Evolutionary conservation across 805 yeast species (phyloP).

Genomic region (Komagataella pastoris): DNA sequence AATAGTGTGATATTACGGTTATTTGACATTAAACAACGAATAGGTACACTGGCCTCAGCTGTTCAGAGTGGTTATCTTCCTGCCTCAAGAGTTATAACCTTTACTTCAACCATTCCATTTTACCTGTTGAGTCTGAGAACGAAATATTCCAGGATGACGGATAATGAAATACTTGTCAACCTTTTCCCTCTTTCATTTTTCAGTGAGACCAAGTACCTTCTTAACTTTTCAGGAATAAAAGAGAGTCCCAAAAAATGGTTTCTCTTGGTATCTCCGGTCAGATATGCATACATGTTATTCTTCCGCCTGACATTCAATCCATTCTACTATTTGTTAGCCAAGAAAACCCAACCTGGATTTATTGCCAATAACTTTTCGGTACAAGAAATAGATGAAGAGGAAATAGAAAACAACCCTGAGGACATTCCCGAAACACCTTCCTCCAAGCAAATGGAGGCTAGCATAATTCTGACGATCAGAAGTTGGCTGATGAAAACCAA

Average conservation of each 20-base stretch:
- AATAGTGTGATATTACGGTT: constrained; percentile 16
- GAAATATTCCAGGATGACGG: constrained; percentile 7
- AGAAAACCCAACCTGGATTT: constrained; percentile 19
- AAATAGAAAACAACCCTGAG: constrained; percentile 16
- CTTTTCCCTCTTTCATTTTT: constrained; percentile 12
- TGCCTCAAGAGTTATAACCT: constrained; percentile 9
- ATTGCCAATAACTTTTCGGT: constrained; percentile 18
- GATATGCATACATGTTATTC: constrained; percentile 7
- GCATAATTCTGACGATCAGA: background rate
- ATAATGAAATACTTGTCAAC: constrained; percentile 8
- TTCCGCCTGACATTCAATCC: constrained; percentile 16
- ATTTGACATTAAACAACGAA: constrained; percentile 11
- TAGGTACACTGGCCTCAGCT: constrained; percentile 6
- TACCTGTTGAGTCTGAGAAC: constrained; percentile 13
- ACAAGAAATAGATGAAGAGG: constrained; percentile 18
- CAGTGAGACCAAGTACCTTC: background rate
- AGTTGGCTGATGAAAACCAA: background rate
- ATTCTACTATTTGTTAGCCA: constrained; percentile 20
- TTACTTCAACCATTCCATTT: constrained; percentile 17
- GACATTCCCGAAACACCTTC: background rate
- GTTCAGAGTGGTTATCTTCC: constrained; percentile 9
- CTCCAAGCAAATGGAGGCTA: background rate
- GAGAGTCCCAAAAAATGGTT: constrained; percentile 6
- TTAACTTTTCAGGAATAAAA: background rate
- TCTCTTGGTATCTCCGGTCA: constrained; percentile 5